A percentile compares a stretch with the other conserved stretches of the same genome.
Evolutionary conservation across 2,329 filamentous ascomycete genomes (phyloP).

Genomic region (Arthrinium puccinioides): DNA sequence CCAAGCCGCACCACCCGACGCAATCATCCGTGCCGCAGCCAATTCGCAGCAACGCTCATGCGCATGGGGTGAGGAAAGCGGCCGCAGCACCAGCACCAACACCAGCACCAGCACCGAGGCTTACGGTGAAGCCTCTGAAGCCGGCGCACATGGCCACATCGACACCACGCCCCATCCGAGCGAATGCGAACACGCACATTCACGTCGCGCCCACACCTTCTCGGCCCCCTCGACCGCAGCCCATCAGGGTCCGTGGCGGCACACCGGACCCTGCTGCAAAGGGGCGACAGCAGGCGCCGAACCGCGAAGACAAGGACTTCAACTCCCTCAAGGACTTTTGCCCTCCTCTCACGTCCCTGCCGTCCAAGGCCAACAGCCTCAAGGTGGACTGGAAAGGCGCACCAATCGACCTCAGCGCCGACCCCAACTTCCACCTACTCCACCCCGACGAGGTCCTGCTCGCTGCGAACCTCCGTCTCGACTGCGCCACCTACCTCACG

Average conservation of each 20-base stretch:
- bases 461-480: conserved; percentile 72
- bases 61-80: conserved; percentile 6
- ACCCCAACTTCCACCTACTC: conserved; percentile 62
- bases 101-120: conserved; percentile 18
- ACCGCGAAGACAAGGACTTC: conserved; percentile 79
- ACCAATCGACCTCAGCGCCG: conserved; percentile 66
- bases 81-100: not conserved
- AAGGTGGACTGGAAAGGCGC: conserved; percentile 86
- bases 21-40: conserved; percentile 21
- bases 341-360: conserved; percentile 60
- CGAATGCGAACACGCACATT: too few relatives aligned
- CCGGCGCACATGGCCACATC: too few relatives aligned
- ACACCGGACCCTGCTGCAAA: conserved; percentile 42
- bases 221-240: conserved; percentile 18
- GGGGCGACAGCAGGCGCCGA: too few relatives aligned
- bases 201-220: too few relatives aligned
- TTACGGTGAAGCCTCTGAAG: too few relatives aligned
- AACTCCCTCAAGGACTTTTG: conserved; percentile 63
- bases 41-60: conserved; percentile 20
- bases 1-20: conserved; percentile 22
- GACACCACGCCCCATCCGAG: conserved; percentile 21
- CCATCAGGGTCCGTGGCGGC: conserved; percentile 27
- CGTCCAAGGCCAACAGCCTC: conserved; percentile 59
- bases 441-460: conserved; percentile 72
- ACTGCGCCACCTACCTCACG: conserved; percentile 81